Percentiles rank a stretch among this genome's conserved stretches.
These are phyloP conservation scores for Voacanga thouarsii DNA, from an alignment of 257 asterid species.

Conservation along the genomic window DNA sequence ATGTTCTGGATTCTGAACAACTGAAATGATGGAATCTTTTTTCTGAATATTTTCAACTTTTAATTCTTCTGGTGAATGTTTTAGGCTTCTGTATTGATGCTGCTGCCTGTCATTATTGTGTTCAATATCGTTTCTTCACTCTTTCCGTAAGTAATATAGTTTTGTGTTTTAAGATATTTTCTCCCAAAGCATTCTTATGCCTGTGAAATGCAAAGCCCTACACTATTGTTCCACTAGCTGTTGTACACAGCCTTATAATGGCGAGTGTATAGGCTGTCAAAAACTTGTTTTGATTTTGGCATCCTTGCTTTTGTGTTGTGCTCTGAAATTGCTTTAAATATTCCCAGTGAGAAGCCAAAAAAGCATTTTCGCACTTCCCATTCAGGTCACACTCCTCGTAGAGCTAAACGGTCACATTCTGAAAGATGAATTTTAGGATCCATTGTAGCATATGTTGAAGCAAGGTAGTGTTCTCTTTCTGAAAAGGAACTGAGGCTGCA, in stretches of 20 bases:
- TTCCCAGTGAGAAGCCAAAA: constrained; percentile 38
- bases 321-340: not conserved
- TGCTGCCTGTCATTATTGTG: constrained; percentile 30
- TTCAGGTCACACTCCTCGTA: constrained; percentile 33
- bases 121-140: constrained; percentile 21
- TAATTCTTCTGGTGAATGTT: not conserved
- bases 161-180: not conserved
- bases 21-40: not conserved
- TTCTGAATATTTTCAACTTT: not conserved
- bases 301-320: not conserved
- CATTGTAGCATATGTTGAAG: not conserved
- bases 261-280: not conserved
- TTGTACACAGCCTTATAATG: not conserved
- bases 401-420: constrained; percentile 29
- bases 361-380: constrained; percentile 28
- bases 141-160: constrained; percentile 25
- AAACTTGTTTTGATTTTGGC: not conserved
- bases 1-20: not conserved
- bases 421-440: constrained; percentile 22
- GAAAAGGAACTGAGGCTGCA: not conserved
- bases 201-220: not conserved
- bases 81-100: constrained; percentile 37
- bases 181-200: not conserved
- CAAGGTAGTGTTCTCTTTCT: constrained; percentile 14
- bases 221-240: not conserved